Conservation (phyloP, 2,329 filamentous ascomycete species). For the Helotiales sp. region DNA sequence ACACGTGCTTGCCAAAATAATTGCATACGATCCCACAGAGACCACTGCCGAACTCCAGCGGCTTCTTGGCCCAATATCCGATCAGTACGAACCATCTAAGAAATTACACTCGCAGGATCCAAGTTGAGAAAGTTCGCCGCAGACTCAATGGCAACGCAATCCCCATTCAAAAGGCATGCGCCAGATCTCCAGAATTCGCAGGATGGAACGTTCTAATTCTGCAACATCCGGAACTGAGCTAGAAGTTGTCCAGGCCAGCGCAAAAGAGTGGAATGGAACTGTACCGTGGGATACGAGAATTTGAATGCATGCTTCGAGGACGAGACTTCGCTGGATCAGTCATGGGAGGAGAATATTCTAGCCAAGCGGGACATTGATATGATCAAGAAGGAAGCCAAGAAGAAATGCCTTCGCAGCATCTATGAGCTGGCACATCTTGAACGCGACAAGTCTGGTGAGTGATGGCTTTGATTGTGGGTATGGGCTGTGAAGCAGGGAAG, state of each 20-base stretch:
- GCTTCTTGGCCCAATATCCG: not conserved
- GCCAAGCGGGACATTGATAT: not conserved
- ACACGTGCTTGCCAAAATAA: not conserved
- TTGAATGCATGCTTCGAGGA: not conserved
- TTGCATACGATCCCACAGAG: not conserved
- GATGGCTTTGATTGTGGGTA: not conserved
- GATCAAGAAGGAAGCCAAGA: not conserved
- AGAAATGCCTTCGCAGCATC: constrained; percentile 1
- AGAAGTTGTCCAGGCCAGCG: not conserved
- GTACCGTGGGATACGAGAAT: not conserved
- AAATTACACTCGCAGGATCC: not conserved
- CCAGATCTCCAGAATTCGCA: not conserved
- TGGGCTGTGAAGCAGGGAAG: not conserved
- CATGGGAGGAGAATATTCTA: constrained; percentile 6
- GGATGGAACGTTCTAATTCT: not conserved
- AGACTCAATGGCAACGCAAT: not conserved
- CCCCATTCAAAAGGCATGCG: not conserved
- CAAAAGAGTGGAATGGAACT: not conserved
- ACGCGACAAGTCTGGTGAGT: not conserved
- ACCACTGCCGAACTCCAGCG: not conserved
- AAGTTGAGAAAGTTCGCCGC: not conserved
- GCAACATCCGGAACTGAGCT: not conserved
- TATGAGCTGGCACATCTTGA: constrained; percentile 2
- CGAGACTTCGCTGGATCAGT: not conserved
- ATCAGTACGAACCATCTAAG: not conserved